Evolutionary conservation across 768 basidiomycete species (phyloP), one percentile per base, ranked within the genome.

Genomic region (Serendipita sp.): DNA sequence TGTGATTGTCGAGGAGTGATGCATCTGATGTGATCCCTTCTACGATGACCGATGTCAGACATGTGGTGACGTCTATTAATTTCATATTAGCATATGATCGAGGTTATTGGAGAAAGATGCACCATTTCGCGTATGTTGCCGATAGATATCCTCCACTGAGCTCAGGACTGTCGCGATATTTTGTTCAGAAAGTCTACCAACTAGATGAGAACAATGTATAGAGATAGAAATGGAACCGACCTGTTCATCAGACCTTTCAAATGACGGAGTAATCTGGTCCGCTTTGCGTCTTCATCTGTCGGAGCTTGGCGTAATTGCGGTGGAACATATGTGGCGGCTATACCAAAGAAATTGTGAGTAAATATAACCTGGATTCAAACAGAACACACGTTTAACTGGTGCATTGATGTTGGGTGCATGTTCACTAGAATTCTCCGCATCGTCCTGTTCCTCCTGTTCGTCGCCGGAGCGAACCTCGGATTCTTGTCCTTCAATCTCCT

Each of bases 191-290:
- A 95, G 79, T 66, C 92, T 93, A 66, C 42, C 44, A 11, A 14
- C n/a, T 14, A 28, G 66, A 9, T 34, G 1, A 62, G 30, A 22
- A 66, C 14, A 56, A 62, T 14, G n/a, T n/a, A n/a, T n/a, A n/a
- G n/a, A 41, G 33, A 42, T 17, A 20, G 48, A 44, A 41, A 34
- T 58, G 42, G 13, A 24, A 45, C 76, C 48, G 67, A 89, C 90
- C 88, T 80, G 72, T 97, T 96, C 53, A 96, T 78, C 17, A 92
- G 73, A 70, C 92, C 94, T 73, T 96, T 93, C 30, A 90, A 72
- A 67, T 86, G 88, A 51, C 85, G 79, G 2, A 76, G 81, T 38
- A 96, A 76, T 73, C 76, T 64, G 78, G 77, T 2, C 73, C 69
- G 68, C 62, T 68, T 69, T 44, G 65, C 68, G 26, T 74, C 68